Conservation (phyloP, 805 yeast species). For the Saccharomyces kudriavzevii region DNA sequence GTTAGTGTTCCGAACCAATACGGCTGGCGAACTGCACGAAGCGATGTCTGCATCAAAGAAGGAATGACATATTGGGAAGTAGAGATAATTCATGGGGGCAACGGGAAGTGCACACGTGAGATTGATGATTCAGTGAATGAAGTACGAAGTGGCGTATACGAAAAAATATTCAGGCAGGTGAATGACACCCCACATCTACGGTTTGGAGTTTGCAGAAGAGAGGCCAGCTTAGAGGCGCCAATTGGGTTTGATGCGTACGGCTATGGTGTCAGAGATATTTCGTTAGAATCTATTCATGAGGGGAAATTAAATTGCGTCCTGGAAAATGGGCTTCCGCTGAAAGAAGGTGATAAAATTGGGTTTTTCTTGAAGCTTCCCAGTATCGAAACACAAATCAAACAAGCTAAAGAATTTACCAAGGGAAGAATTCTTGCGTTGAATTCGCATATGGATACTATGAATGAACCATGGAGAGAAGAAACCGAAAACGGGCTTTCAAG, state of each 20-base stretch:
- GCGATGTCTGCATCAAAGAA: slow-evolving; percentile 67
- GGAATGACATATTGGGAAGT: slow-evolving; percentile 80
- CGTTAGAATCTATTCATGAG: slow-evolving; percentile 64
- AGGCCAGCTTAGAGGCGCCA: slow-evolving; percentile 87
- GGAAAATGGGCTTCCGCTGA: slow-evolving; percentile 41
- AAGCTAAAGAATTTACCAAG: slow-evolving; percentile 34
- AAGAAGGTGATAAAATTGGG: slow-evolving; percentile 78
- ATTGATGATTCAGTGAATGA: slow-evolving; percentile 1
- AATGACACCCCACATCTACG: slow-evolving; percentile 52
- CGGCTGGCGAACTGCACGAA: slow-evolving; percentile 77
- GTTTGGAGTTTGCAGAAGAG: slow-evolving; percentile 75
- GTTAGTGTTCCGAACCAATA: slow-evolving; percentile 45
- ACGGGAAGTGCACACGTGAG: slow-evolving; percentile 28
- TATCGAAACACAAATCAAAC: slow-evolving; percentile 36
- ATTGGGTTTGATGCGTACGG: slow-evolving; percentile 94
- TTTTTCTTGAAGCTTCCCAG: slow-evolving; percentile 63
- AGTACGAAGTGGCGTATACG: slow-evolving; percentile 2
- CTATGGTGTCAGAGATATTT: slow-evolving; percentile 76
- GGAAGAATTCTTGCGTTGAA: slow-evolving; percentile 24
- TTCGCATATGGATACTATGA: neutral
- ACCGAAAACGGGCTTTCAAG: slow-evolving; percentile 6
- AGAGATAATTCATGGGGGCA: slow-evolving; percentile 38
- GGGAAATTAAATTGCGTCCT: slow-evolving; percentile 37
- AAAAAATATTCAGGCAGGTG: slow-evolving; percentile 19
- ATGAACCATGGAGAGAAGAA: slow-evolving; percentile 6